Evolutionary conservation across 352 stramenopile genomes (phyloP), one percentile per base, ranked within the genome.

Genomic region (Saprolegnia diclina): DNA sequence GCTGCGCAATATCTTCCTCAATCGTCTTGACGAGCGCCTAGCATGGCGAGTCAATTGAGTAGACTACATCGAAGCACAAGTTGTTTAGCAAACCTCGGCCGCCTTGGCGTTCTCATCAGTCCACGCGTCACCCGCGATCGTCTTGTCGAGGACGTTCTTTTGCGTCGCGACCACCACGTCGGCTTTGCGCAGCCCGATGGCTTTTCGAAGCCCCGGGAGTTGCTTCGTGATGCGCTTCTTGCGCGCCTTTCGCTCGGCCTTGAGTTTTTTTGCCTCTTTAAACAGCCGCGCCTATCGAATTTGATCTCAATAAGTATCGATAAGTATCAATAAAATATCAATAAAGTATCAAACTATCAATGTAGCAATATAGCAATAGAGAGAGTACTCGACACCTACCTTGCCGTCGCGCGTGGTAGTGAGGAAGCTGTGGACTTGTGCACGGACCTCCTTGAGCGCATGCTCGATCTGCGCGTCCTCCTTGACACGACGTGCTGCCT

Each of bases 151-250:
- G 13, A 38, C 63, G n/a, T 59, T 22, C 29, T 69, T 69, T 55
- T 61, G 18, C 4, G 38, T 50, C 9, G 63, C 63, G 6, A 69
- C 37, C 7, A 62, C 19, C 42, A 69, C 46, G 22, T 69, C 63
- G 5, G 48, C 42, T 44, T 61, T 59, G 21, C 63, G 29, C 29
- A 69, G 38, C 32, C 16, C 48, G 37, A 69, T 63, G 18, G 53
- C 26, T 4, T 52, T 72, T 46, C 89, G 89, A 29, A 82, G 74
- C 7, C 62, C 35, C 66, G 71, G 67, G 5, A 92, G 78, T 62
- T 92, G 82, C 9, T 72, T 73, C 22, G 83, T 78, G 69, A 92
- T 91, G 14, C 79, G 75, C 71, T 89, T 89, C 45, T 88, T 74
- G 37, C 81, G 79, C 35, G 90, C 79, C 1, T 71, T 42, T 13